A percentile compares a stretch with the other conserved stretches of the same genome.
These are phyloP conservation scores for Candida corydali DNA, from an alignment of 805 yeast genomes.

Conservation along the genomic window DNA sequence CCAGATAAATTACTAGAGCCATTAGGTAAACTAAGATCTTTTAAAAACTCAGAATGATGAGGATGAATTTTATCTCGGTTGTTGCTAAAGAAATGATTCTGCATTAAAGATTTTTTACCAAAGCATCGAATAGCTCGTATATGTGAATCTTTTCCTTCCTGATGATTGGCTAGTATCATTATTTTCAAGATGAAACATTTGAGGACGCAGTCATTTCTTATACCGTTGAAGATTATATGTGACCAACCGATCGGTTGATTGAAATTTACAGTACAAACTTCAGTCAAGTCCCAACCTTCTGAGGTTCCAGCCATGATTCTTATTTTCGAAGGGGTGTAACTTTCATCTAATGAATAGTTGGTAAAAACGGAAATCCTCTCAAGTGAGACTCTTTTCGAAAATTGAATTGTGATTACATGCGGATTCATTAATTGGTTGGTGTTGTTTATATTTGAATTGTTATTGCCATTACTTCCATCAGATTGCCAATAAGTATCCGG, in stretches of 20 bases:
- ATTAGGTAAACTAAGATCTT: constrained; percentile 23
- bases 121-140: constrained; percentile 66
- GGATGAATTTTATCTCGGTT: no score
- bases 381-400: constrained; percentile 70
- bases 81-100: not conserved
- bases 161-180: constrained; percentile 72
- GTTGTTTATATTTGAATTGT: constrained; percentile 66
- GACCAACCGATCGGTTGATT: constrained; percentile 78
- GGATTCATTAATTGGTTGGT: constrained; percentile 55
- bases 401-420: constrained; percentile 74
- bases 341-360: constrained; percentile 73
- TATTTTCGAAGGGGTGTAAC: constrained; percentile 82
- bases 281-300: constrained; percentile 72
- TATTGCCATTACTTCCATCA: constrained; percentile 59
- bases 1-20: constrained; percentile 23
- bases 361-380: constrained; percentile 67
- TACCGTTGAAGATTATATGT: constrained; percentile 54
- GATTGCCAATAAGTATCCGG: constrained; percentile 88
- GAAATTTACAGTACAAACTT: constrained; percentile 57
- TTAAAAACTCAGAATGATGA: constrained; percentile 13
- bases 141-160: constrained; percentile 95
- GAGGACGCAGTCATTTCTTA: constrained; percentile 51
- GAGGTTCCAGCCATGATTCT: constrained; percentile 63
- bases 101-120: constrained; percentile 25
- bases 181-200: constrained; percentile 66